These are phyloP conservation scores for Pneumocystis oryctolagi DNA, from an alignment of 1,139 yeast genomes.

Conservation along the genomic window DNA sequence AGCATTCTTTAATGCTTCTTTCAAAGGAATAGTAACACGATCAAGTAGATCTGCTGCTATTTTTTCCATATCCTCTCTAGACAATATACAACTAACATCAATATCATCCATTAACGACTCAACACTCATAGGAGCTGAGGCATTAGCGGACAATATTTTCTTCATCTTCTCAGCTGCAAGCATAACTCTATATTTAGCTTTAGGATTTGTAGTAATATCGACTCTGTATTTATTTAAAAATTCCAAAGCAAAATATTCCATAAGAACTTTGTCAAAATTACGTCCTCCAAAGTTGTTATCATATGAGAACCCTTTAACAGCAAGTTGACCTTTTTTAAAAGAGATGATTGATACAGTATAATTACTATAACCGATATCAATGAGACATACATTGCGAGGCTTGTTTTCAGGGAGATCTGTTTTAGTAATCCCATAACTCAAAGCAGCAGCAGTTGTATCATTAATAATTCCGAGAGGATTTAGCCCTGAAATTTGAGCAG, in stretches of 20 bases:
- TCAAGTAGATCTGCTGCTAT: constrained; percentile 67
- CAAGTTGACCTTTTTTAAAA: constrained; percentile 90
- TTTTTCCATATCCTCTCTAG: constrained; percentile 87
- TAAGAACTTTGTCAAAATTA: constrained; percentile 83
- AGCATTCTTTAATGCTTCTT: constrained; percentile 69
- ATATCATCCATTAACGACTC: constrained; percentile 96
- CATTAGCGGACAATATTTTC: constrained; percentile 91
- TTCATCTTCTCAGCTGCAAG: constrained; percentile 85
- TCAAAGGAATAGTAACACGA: constrained; percentile 62
- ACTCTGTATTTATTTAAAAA: constrained; percentile 85
- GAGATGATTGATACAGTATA: constrained; percentile 84
- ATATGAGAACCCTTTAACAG: constrained; percentile 78
- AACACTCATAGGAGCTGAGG: constrained; percentile 84
- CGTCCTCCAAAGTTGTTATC: constrained; percentile 98
- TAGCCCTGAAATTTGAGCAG: constrained; percentile 87
- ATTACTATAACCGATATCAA: constrained; percentile 94
- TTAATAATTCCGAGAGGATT: constrained; percentile 96
- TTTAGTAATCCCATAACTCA: constrained; percentile 97
- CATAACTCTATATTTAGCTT: constrained; percentile 87
- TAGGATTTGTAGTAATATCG: constrained; percentile 76
- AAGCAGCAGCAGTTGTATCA: constrained; percentile 97
- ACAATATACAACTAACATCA: constrained; percentile 79
- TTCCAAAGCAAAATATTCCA: constrained; percentile 87
- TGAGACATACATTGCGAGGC: constrained; percentile 77
- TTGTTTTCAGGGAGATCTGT: constrained; percentile 86